Percentiles rank a stretch among this genome's conserved stretches.
phyloP scores from a whole-genome alignment of 805 yeast species.

The Schwanniomyces sp. region DNA sequence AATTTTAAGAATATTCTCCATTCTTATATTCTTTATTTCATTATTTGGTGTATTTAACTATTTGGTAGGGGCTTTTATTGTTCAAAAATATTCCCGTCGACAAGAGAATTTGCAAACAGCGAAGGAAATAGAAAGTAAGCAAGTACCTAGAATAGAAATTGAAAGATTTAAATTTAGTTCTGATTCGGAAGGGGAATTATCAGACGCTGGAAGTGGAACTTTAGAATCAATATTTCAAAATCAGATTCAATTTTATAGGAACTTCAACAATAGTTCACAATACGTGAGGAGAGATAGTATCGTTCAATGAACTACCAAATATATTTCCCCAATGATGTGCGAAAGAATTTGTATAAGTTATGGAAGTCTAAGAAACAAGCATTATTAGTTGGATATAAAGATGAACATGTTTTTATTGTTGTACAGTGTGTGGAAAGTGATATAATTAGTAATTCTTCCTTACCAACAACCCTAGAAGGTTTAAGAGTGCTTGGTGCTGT shows the following conservation, averaged over 20 bases:
- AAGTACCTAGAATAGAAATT: background rate
- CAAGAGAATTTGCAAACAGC: background rate
- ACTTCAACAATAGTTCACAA: constrained; percentile 42
- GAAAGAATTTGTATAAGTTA: background rate
- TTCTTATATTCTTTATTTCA: background rate
- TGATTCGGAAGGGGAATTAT: background rate
- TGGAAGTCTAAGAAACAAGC: background rate
- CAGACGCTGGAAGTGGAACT: constrained; percentile 7
- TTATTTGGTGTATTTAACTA: background rate
- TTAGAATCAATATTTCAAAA: constrained; percentile 9
- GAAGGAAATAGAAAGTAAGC: background rate
- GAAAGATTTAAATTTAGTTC: background rate
- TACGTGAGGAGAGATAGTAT: constrained; percentile 43
- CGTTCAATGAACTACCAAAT: constrained; percentile 26
- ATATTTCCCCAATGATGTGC: constrained; percentile 35
- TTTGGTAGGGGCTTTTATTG: background rate
- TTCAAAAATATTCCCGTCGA: background rate
- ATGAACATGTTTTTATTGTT: constrained; percentile 19
- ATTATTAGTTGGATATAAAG: constrained; percentile 21
- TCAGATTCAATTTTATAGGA: constrained; percentile 14
- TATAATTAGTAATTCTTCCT: background rate
- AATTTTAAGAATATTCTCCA: background rate
- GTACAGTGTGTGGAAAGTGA: constrained; percentile 11
- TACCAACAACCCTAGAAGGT: constrained; percentile 10
- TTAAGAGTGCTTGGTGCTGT: constrained; percentile 16